Percentiles rank a stretch among this genome's conserved stretches.
Conservation (phyloP, 2,329 filamentous ascomycete genomes). For the Coleophoma crateriformis region DNA sequence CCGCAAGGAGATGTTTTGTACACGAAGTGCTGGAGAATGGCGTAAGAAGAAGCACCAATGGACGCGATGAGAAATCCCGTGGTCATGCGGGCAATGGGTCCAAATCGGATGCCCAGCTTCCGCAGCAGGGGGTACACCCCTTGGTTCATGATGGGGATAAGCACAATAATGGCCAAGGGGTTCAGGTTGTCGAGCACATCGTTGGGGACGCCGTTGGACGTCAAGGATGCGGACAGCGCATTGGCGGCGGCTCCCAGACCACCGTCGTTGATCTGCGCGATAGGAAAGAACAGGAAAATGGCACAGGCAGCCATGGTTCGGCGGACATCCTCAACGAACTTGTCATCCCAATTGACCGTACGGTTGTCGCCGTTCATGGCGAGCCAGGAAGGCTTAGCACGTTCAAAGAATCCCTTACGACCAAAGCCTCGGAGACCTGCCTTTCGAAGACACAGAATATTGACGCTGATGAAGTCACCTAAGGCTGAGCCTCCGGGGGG, state of each 20-base stretch:
- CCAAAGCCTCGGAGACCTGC: slow-evolving; percentile 53
- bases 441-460: slow-evolving; percentile 53
- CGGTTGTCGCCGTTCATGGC: slow-evolving; percentile 33
- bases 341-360: slow-evolving; percentile 66
- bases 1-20: slow-evolving; percentile 59
- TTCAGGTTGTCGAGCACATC: slow-evolving; percentile 72
- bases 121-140: slow-evolving; percentile 63
- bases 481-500: slow-evolving; percentile 69
- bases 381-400: slow-evolving; percentile 59
- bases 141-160: slow-evolving; percentile 64
- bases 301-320: slow-evolving; percentile 63
- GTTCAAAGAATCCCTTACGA: slow-evolving; percentile 49
- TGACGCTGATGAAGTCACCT: slow-evolving; percentile 57
- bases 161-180: slow-evolving; percentile 69
- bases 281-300: slow-evolving; percentile 52
- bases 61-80: slow-evolving; percentile 61
- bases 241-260: slow-evolving; percentile 76
- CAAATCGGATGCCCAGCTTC: slow-evolving; percentile 56
- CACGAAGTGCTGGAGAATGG: slow-evolving; percentile 53
- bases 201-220: slow-evolving; percentile 65
- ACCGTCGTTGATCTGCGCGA: slow-evolving; percentile 26
- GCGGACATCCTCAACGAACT: slow-evolving; percentile 71
- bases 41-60: slow-evolving; percentile 53
- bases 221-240: slow-evolving; percentile 72
- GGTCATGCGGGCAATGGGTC: slow-evolving; percentile 68